Conservation (phyloP, 2,329 filamentous ascomycete genomes). For the Cladosporium colombiae region DNA sequence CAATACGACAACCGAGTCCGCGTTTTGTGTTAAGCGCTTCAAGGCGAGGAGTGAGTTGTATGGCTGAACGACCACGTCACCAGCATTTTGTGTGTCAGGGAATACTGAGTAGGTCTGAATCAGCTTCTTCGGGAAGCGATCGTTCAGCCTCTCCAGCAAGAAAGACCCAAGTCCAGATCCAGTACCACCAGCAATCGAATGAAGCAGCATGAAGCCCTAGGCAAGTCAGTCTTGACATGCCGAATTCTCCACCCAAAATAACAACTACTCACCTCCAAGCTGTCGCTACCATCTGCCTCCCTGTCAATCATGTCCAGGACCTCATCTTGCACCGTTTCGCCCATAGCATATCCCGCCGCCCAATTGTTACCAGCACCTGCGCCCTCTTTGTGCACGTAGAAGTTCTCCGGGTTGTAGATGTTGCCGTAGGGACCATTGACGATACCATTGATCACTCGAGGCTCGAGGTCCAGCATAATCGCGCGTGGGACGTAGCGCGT, state of each 20-base stretch:
- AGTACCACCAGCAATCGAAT: constrained; percentile 96
- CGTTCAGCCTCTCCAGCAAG: constrained; percentile 90
- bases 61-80: constrained; percentile 93
- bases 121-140: constrained; percentile 97
- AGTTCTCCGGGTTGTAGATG: constrained; percentile 99
- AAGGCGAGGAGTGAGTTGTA: constrained; percentile 96
- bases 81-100: constrained; percentile 82
- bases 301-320: constrained; percentile 99
- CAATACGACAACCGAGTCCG: constrained; percentile 94
- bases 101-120: constrained; percentile 99
- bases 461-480: constrained; percentile 92
- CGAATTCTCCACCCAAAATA: not conserved
- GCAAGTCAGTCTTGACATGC: constrained; percentile 1
- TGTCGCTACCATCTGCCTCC: constrained; percentile 96
- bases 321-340: constrained; percentile 89
- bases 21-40: constrained; percentile 88
- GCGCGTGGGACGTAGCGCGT: constrained; percentile 96
- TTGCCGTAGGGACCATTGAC: constrained; percentile 94
- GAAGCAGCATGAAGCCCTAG: constrained; percentile 90
- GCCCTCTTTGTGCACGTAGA: constrained; percentile 93
- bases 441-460: constrained; percentile 87
- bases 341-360: constrained; percentile 93
- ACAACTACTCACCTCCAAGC: constrained; percentile 67
- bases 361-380: constrained; percentile 96
- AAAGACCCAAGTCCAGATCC: constrained; percentile 96